phyloP scores from a whole-genome alignment of 2,329 filamentous ascomycete genomes.

The Fusarium temperatum region DNA sequence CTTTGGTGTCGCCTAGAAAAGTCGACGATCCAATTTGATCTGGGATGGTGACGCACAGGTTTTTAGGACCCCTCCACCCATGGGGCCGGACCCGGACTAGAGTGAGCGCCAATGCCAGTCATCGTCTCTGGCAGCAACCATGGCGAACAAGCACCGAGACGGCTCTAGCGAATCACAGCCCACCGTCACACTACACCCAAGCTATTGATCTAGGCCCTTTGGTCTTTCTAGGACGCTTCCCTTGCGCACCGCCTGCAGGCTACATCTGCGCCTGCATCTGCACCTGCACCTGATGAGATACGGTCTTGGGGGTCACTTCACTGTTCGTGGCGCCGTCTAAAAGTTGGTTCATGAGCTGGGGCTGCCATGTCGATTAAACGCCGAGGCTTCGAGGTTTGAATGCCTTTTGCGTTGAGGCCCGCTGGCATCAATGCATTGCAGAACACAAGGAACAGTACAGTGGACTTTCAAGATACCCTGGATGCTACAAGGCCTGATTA shows the following conservation, averaged over 20 bases:
- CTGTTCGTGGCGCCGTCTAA: slow-evolving; percentile 12
- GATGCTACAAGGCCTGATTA: background rate
- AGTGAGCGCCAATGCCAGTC: slow-evolving; percentile 44
- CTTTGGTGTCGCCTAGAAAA: slow-evolving; percentile 23
- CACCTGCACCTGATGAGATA: slow-evolving; percentile 33
- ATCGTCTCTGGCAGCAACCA: slow-evolving; percentile 41
- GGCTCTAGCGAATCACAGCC: slow-evolving; percentile 9
- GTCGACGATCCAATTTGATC: slow-evolving; percentile 44
- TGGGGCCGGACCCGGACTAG: slow-evolving; percentile 40
- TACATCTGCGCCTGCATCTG: slow-evolving; percentile 27
- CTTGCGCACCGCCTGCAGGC: slow-evolving; percentile 5
- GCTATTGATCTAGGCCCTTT: slow-evolving; percentile 26
- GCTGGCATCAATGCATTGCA: slow-evolving; percentile 16
- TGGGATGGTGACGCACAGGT: slow-evolving; percentile 44
- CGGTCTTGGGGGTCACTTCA: slow-evolving; percentile 15
- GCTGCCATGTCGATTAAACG: slow-evolving; percentile 8
- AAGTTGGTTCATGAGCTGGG: background rate
- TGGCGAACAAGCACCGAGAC: slow-evolving; percentile 16
- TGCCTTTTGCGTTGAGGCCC: slow-evolving; percentile 22
- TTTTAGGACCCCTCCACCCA: slow-evolving; percentile 39
- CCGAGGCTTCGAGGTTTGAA: slow-evolving; percentile 16
- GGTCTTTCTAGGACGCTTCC: background rate
- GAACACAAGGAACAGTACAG: background rate
- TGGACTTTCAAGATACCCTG: background rate
- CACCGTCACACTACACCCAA: slow-evolving; percentile 6